Conservation (phyloP, 768 basidiomycete species). For the Pisolithus marmoratus region DNA sequence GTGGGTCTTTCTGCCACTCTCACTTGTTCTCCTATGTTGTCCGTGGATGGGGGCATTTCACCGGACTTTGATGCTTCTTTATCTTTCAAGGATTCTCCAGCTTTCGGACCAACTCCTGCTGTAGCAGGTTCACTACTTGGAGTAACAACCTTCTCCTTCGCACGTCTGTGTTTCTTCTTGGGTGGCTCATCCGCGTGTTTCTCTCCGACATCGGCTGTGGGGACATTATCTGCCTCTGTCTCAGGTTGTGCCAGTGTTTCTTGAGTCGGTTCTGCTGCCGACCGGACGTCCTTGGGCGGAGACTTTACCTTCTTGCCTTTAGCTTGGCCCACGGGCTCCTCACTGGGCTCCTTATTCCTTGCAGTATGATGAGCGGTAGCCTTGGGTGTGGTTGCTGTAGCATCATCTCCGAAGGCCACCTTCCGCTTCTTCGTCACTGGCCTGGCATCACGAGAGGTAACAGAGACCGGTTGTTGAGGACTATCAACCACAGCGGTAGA, state of each 20-base stretch:
- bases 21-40: neutral
- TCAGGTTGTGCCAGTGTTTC: neutral
- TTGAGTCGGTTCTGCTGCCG: neutral
- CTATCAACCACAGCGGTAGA: neutral
- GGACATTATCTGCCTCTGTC: neutral
- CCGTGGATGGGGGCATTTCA: too few species aligned
- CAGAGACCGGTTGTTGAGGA: neutral
- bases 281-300: conserved; percentile 5
- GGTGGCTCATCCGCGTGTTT: neutral
- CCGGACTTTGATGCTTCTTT: neutral
- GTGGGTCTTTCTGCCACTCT: neutral
- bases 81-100: neutral
- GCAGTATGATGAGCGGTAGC: neutral
- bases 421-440: conserved; percentile 8
- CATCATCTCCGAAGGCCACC: neutral
- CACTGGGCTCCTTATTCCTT: neutral
- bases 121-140: neutral
- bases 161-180: conserved; percentile 2
- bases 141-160: neutral
- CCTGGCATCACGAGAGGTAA: neutral
- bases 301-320: conserved; percentile 8
- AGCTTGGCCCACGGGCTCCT: neutral
- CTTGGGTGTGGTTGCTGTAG: conserved; percentile 6
- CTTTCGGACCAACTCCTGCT: neutral
- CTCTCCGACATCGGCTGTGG: neutral